Percentiles rank a stretch among this genome's conserved stretches.
phyloP scores from a whole-genome alignment of 2,329 filamentous ascomycete genomes.

The Penicillium palitans region DNA sequence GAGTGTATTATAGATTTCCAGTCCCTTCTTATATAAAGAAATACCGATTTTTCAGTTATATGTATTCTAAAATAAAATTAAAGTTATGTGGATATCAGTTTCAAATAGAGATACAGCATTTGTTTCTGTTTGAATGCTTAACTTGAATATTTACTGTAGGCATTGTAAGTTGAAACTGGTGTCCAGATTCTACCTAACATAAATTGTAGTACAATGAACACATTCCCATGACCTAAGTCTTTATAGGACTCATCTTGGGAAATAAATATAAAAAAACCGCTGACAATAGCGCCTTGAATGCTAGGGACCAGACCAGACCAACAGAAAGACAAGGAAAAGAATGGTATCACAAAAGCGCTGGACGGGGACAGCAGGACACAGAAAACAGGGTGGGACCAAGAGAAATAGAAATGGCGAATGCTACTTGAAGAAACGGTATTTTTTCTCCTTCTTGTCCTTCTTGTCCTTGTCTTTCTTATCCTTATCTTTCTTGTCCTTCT shows the following conservation, averaged over 20 bases:
- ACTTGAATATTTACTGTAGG: neutral
- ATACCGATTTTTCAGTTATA: no score
- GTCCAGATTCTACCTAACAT: constrained; percentile 1
- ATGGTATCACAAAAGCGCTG: constrained; percentile 41
- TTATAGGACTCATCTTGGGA: neutral
- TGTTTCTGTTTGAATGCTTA: neutral
- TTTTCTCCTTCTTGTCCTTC: constrained; percentile 57
- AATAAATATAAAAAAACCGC: constrained; percentile 2
- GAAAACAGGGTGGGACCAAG: neutral
- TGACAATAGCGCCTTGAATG: constrained; percentile 20
- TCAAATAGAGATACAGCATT: neutral
- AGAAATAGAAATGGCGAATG: neutral
- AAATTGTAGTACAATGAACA: constrained; percentile 1
- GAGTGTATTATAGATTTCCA: no score
- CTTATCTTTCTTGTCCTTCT: constrained; percentile 53
- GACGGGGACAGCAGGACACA: constrained; percentile 16
- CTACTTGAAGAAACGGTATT: constrained; percentile 56
- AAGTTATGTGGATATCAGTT: neutral
- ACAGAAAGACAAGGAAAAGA: constrained; percentile 21
- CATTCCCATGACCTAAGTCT: neutral
- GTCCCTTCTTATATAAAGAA: no score
- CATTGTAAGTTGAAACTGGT: neutral
- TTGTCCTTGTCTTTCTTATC: constrained; percentile 55
- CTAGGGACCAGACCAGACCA: constrained; percentile 15
- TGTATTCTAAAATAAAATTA: no score